Conservation (phyloP, 2,329 filamentous ascomycete genomes). For the Trichoderma brevicompactum region DNA sequence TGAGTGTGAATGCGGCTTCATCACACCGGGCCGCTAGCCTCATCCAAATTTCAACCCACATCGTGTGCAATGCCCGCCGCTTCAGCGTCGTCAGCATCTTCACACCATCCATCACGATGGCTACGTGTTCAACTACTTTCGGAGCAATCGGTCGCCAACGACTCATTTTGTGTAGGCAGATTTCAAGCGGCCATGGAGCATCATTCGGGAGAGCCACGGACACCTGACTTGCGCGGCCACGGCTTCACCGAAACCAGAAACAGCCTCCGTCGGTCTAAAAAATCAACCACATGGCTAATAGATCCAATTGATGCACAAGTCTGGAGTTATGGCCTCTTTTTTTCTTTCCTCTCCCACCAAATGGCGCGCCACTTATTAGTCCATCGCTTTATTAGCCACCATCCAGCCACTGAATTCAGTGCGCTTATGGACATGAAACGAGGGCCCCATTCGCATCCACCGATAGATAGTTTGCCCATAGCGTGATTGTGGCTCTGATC, state of each 20-base stretch:
- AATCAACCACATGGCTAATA: background rate
- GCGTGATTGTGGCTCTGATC: conserved; percentile 28
- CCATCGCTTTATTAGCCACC: conserved; percentile 14
- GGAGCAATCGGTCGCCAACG: conserved; percentile 2
- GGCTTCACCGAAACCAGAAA: conserved; percentile 16
- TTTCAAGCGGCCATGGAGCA: conserved; percentile 4
- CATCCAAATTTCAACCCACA: conserved; percentile 11
- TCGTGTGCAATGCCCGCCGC: conserved; percentile 10
- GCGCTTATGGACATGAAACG: conserved; percentile 23
- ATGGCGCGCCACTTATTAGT: conserved; percentile 14
- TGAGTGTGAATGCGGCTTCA: background rate
- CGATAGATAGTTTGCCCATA: conserved; percentile 12
- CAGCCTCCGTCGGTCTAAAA: conserved; percentile 11
- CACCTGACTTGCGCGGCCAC: conserved; percentile 8
- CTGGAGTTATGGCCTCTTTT: background rate
- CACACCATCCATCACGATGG: conserved; percentile 19
- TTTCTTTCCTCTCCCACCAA: background rate
- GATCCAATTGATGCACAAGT: background rate
- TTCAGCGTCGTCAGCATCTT: conserved; percentile 25
- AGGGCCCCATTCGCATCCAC: conserved; percentile 10
- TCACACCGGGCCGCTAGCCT: conserved; percentile 21
- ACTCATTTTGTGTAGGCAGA: background rate
- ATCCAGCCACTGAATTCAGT: conserved; percentile 18
- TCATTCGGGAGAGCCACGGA: background rate
- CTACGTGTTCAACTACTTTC: conserved; percentile 15